These are phyloP conservation scores for Thelonectria discophora DNA, from an alignment of 2,329 filamentous ascomycete species.

Conservation along the genomic window DNA sequence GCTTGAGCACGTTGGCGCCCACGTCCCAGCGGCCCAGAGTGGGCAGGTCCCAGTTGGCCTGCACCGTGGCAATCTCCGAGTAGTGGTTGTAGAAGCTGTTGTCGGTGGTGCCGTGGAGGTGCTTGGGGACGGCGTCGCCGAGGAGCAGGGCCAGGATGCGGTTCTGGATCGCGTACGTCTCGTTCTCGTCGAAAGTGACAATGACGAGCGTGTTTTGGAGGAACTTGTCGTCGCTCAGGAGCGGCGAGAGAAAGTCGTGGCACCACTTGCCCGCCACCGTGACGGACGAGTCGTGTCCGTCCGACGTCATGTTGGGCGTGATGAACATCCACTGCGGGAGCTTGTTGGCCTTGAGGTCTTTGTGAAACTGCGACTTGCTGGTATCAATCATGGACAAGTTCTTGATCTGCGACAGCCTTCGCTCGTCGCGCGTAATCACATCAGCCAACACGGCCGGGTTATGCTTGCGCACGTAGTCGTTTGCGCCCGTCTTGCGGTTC, in stretches of 20 bases:
- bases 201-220: slow-evolving; percentile 79
- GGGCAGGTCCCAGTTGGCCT: slow-evolving; percentile 74
- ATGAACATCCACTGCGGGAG: slow-evolving; percentile 79
- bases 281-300: slow-evolving; percentile 79
- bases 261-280: slow-evolving; percentile 75
- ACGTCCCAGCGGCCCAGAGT: slow-evolving; percentile 78
- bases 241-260: slow-evolving; percentile 72
- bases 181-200: slow-evolving; percentile 82
- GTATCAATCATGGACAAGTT: slow-evolving; percentile 62
- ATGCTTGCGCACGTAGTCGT: slow-evolving; percentile 87
- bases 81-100: slow-evolving; percentile 77
- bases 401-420: slow-evolving; percentile 75
- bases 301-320: slow-evolving; percentile 78
- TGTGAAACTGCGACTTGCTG: slow-evolving; percentile 66
- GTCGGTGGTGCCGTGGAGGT: slow-evolving; percentile 75
- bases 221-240: slow-evolving; percentile 75
- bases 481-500: slow-evolving; percentile 71
- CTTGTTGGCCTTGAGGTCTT: slow-evolving; percentile 68
- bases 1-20: slow-evolving; percentile 73
- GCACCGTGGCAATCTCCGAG: slow-evolving; percentile 71
- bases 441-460: slow-evolving; percentile 74
- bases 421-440: slow-evolving; percentile 65
- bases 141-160: slow-evolving; percentile 75
- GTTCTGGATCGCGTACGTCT: slow-evolving; percentile 73
- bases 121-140: slow-evolving; percentile 74